Base-by-base conservation (phyloP, 306 rosid species). In the Carpinus viminea region DNA sequence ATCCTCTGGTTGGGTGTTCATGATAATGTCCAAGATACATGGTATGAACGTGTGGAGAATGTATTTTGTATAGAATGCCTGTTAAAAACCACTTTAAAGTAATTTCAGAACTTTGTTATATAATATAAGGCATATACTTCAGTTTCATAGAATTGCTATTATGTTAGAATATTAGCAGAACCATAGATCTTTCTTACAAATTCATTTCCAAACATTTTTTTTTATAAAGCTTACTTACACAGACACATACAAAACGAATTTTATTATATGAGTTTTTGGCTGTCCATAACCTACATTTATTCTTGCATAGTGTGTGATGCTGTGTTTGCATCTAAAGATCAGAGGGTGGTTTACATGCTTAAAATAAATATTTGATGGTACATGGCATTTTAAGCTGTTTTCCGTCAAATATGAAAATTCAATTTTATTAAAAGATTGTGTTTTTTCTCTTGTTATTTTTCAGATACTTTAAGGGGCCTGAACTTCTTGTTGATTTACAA, bases 381-480 rank as follows among this genome's bases (percentile, higher is more conserved):
- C 7, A 28, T 34, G 4, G 9, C n/a, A 34, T 31, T 68, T 68
- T 68, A 68, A 68, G 51, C 28, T 68, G 71, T 17, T 38, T 38
- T 31, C 59, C 4, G 64, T 55, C 50, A 26, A 10, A 9, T 36
- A 48, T 75, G 62, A 28, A 20, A 16, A 3, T 74, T 53, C 31
- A 8, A 31, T 13, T 61, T 43, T 81, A 26, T 74, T 52, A 20
- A 24, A 70, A 41, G n/a, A 54, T 57, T n/a, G 24, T 36, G 45
- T 72, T 52, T 24, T 38, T 38, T 26, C 71, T 57, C 48, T 51
- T 74, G 68, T 81, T 74, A 45, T 72, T 83, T 85, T 85, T 78
- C 87, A 92, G 97, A 82, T 90, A 92, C 87, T 92, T 92, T 62
- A 92, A 92, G 89, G 97, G 97, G 66, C 96, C 97, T 12, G 96